phyloP scores from a whole-genome alignment of 495 filamentous ascomycete species.

The Lepraria neglecta region DNA sequence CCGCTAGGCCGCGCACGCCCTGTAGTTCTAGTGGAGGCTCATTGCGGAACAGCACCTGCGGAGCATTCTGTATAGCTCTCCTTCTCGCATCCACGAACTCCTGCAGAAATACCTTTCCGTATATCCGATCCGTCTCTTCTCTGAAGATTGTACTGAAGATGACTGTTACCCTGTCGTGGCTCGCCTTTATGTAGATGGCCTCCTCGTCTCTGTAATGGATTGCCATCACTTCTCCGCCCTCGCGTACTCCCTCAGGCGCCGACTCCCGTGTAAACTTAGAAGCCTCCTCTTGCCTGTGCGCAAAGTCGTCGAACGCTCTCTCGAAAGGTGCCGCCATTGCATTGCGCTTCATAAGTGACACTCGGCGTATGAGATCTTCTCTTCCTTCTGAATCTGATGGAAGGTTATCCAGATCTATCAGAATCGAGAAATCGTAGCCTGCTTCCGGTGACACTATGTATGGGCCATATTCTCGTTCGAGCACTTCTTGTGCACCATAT shows the following conservation, averaged over 20 bases:
- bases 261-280: conserved; percentile 86
- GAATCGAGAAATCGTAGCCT: conserved; percentile 90
- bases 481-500: conserved; percentile 85
- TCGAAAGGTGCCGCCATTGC: conserved; percentile 98
- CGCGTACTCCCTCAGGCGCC: conserved; percentile 77
- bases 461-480: conserved; percentile 87
- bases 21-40: conserved; percentile 90
- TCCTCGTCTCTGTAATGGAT: conserved; percentile 98
- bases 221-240: conserved; percentile 89
- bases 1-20: conserved; percentile 72
- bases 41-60: conserved; percentile 94
- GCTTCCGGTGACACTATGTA: conserved; percentile 82
- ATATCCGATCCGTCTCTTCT: conserved; percentile 94
- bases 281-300: conserved; percentile 74
- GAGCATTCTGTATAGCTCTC: conserved; percentile 93
- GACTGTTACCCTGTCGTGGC: conserved; percentile 91
- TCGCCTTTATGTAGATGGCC: conserved; percentile 98
- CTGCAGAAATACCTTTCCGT: conserved; percentile 91
- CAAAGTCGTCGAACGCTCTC: conserved; percentile 88
- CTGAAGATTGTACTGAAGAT: conserved; percentile 98
- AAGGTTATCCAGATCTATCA: conserved; percentile 79
- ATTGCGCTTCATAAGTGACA: conserved; percentile 90
- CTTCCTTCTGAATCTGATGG: conserved; percentile 72
- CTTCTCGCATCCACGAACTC: conserved; percentile 96
- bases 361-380: conserved; percentile 76